A percentile compares a stretch with the other conserved stretches of the same genome.
Evolutionary conservation across 2,329 filamentous ascomycete species (phyloP).

Genomic region (Diaporthe longicolla): DNA sequence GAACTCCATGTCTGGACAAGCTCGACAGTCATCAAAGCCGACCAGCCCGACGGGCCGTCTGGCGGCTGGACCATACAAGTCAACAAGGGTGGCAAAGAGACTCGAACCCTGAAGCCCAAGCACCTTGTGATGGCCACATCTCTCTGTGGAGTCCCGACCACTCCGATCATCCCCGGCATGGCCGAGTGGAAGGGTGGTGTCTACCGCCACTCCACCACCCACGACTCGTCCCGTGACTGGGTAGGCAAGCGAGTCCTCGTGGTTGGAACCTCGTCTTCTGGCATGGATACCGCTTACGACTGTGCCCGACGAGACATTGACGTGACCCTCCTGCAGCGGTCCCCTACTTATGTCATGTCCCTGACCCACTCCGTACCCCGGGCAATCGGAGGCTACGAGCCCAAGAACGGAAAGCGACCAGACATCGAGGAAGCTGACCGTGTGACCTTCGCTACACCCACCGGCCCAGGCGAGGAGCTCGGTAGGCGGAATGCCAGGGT

Average conservation of each 20-base stretch:
- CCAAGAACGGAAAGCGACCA: slow-evolving; percentile 66
- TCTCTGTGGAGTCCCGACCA: slow-evolving; percentile 68
- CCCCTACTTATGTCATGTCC: slow-evolving; percentile 72
- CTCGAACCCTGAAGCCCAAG: slow-evolving; percentile 61
- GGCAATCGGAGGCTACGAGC: background rate
- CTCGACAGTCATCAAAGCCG: slow-evolving; percentile 60
- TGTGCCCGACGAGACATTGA: slow-evolving; percentile 67
- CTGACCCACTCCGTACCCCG: slow-evolving; percentile 47
- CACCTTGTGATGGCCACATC: slow-evolving; percentile 58
- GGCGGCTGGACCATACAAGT: slow-evolving; percentile 57
- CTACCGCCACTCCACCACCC: slow-evolving; percentile 83
- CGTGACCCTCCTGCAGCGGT: slow-evolving; percentile 79
- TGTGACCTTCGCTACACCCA: slow-evolving; percentile 77
- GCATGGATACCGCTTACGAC: slow-evolving; percentile 75
- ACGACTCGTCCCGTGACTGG: slow-evolving; percentile 69
- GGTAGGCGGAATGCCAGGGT: slow-evolving; percentile 70
- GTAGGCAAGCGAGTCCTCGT: slow-evolving; percentile 76
- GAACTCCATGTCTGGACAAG: slow-evolving; percentile 75
- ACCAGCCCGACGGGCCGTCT: slow-evolving; percentile 61
- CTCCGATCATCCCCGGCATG: slow-evolving; percentile 62
- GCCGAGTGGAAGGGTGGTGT: slow-evolving; percentile 57
- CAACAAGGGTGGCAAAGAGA: slow-evolving; percentile 52
- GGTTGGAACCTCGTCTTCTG: slow-evolving; percentile 78
- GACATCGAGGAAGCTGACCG: slow-evolving; percentile 69
- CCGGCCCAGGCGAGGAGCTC: slow-evolving; percentile 77